Evolutionary conservation across 352 stramenopile genomes (phyloP), one percentile per base, ranked within the genome.

Genomic region (Phytophthora nicotianae): DNA sequence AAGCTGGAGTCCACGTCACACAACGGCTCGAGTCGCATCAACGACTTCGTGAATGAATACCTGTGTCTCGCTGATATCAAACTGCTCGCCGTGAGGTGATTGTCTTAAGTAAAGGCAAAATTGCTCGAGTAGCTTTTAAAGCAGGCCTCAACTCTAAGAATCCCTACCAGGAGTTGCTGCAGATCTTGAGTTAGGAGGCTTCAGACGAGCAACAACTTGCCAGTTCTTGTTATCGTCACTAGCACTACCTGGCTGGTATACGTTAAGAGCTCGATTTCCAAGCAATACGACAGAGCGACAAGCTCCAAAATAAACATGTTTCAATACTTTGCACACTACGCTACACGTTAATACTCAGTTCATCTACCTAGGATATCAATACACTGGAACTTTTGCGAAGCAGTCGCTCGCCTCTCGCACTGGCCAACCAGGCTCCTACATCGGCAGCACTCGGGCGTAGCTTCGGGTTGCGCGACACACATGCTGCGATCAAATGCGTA

Each of bases 401-500:
- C 9, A 79, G 57, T 55, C 63, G 62, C 41, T 79, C 71, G 5
- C 58, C 67, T 3, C 63, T 68, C 32, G 64, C 68, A 60, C 68
- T 75, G 1, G 71, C 71, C 1, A 83, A 63, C 65, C 75, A 69
- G 3, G 66, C 66, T 14, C 71, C 68, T 17, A 91, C 81, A 42
- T 79, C 76, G 8, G 61, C 62, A n/a, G 79, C 79, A 24, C 54
- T 83, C 4, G 81, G 81, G 8, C 84, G 74, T 8, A 75, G 60
- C 7, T 74, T 74, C 19, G 75, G 80, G 29, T 90, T 74, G 11
- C 77, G 66, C 5, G 75, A 72, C 9, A 89, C 59, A 62, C 84
- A 93, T 13, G 62, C 66, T 29, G 73, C 72, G 23, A 87, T 77
- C 32, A 93, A 70, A 23, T 85, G 73, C 40, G 71, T 77, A 33